phyloP scores from a whole-genome alignment of 495 filamentous ascomycete species.

The Penicillium coprophilum region DNA sequence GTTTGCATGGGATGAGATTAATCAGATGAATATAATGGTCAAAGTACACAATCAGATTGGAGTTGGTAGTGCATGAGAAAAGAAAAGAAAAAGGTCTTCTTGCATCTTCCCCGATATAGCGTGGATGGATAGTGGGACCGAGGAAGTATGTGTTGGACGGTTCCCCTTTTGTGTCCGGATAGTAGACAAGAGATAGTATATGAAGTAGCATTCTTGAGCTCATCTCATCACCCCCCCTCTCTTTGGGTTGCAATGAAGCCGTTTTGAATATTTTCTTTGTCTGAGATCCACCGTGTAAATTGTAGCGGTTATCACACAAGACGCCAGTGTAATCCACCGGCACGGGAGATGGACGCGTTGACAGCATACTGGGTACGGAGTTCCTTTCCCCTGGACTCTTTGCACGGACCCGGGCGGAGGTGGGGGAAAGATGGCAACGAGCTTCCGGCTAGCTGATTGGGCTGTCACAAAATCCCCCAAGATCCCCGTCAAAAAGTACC shows the following conservation, averaged over 20 bases:
- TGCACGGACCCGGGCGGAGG: slow-evolving; percentile 14
- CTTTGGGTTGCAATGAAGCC: neutral
- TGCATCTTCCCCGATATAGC: slow-evolving; percentile 12
- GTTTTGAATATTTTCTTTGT: slow-evolving; percentile 2
- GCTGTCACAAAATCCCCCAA: slow-evolving; percentile 7
- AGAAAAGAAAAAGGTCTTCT: slow-evolving; percentile 1
- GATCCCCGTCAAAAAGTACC: slow-evolving; percentile 24
- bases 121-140: slow-evolving; percentile 7
- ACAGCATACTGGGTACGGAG: slow-evolving; percentile 25
- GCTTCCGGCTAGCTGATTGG: slow-evolving; percentile 4
- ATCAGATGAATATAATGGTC: slow-evolving; percentile 6
- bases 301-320: slow-evolving; percentile 1
- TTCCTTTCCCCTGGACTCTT: slow-evolving; percentile 22
- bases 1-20: neutral
- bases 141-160: neutral
- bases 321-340: slow-evolving; percentile 12
- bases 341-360: slow-evolving; percentile 29
- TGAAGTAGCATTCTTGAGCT: no score
- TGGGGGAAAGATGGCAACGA: neutral
- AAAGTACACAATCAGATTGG: slow-evolving; percentile 9
- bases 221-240: neutral
- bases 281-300: neutral
- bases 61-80: neutral
- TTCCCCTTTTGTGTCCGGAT: slow-evolving; percentile 5
- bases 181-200: neutral